These are phyloP conservation scores for Magnolia sinica DNA, from an alignment of 164 flowering plant genomes.

Conservation along the genomic window DNA sequence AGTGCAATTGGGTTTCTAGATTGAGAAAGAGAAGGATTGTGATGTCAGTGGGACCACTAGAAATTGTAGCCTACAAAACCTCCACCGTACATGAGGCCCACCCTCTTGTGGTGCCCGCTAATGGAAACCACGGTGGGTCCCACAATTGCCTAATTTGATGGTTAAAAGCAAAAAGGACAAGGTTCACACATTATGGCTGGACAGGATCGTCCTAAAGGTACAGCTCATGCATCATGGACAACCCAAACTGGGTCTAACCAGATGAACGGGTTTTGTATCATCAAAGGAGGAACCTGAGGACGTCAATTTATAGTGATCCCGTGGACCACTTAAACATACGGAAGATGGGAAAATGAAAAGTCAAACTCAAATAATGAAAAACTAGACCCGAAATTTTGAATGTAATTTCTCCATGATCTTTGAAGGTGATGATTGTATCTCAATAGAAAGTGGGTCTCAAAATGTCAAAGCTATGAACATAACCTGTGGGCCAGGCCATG, in stretches of 20 bases:
- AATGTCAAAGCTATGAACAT: conserved; percentile 34
- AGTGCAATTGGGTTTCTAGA: not conserved
- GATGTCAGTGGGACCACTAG: not conserved
- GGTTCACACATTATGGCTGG: too few relatives aligned
- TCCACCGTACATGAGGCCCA: not conserved
- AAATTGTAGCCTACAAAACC: not conserved
- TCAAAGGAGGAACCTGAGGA: not conserved
- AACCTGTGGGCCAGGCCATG: conserved; percentile 71
- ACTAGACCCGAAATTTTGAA: not conserved
- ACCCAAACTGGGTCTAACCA: too few relatives aligned
- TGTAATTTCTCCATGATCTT: not conserved
- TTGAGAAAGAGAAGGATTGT: not conserved
- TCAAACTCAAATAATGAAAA: too few relatives aligned
- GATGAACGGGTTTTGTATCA: not conserved
- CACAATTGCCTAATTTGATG: too few relatives aligned
- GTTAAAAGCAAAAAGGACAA: too few relatives aligned
- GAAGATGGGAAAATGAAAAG: too few relatives aligned
- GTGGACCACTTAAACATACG: not conserved
- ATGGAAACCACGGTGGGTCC: too few relatives aligned
- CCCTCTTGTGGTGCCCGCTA: too few relatives aligned
- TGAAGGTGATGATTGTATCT: conserved; percentile 67
- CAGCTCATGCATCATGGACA: too few relatives aligned
- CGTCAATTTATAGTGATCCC: not conserved
- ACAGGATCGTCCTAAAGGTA: too few relatives aligned
- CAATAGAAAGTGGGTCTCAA: conserved; percentile 42